These are phyloP conservation scores for Hyaloscypha variabilis DNA, from an alignment of 495 filamentous ascomycete genomes.

Conservation along the genomic window DNA sequence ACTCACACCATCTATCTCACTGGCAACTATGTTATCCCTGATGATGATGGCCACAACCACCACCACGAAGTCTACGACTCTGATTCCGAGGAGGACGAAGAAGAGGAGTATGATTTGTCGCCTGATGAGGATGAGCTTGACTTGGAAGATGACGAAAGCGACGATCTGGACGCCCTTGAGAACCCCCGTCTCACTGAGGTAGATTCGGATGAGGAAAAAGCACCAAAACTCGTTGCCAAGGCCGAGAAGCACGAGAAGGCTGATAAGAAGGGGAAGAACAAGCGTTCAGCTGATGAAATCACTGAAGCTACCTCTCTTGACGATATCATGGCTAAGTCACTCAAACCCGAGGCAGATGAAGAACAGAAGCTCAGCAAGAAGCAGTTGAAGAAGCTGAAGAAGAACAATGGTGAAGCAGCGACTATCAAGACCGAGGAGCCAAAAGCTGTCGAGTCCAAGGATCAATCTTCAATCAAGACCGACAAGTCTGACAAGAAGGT, in stretches of 20 bases:
- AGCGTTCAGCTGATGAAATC: slow-evolving; percentile 77
- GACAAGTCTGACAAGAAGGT: slow-evolving; percentile 89
- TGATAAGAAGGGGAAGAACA: slow-evolving; percentile 78
- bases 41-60: slow-evolving; percentile 52
- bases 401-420: slow-evolving; percentile 87
- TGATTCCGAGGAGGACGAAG: slow-evolving; percentile 65
- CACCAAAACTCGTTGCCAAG: slow-evolving; percentile 73
- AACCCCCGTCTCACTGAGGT: slow-evolving; percentile 85
- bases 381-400: slow-evolving; percentile 98
- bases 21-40: slow-evolving; percentile 84
- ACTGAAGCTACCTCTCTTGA: slow-evolving; percentile 55
- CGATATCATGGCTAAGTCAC: slow-evolving; percentile 71
- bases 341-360: slow-evolving; percentile 34
- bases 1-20: slow-evolving; percentile 90
- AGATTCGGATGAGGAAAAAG: slow-evolving; percentile 68
- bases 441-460: slow-evolving; percentile 39
- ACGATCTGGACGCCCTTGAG: slow-evolving; percentile 80
- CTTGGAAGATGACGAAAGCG: slow-evolving; percentile 69
- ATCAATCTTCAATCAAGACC: slow-evolving; percentile 23
- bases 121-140: slow-evolving; percentile 76
- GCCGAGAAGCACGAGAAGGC: slow-evolving; percentile 57
- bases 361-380: slow-evolving; percentile 75
- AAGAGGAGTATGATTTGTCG: slow-evolving; percentile 75
- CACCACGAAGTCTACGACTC: slow-evolving; percentile 57
- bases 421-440: slow-evolving; percentile 58